Evolutionary conservation across 148 eudicot genomes (phyloP).

Genomic region (Camellia sinensis): DNA sequence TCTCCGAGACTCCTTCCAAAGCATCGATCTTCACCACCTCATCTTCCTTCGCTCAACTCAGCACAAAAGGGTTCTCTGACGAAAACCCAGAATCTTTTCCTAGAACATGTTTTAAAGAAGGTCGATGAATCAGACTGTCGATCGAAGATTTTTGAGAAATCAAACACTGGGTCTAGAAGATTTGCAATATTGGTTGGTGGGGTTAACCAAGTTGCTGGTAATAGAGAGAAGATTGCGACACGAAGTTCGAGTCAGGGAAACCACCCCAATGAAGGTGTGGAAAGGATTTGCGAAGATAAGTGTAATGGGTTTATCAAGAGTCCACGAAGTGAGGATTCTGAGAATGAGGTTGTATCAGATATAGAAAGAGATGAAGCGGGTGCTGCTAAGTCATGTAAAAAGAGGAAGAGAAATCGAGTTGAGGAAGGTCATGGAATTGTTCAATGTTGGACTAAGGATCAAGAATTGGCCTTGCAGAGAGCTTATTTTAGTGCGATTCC

Average conservation of each 20-base stretch:
- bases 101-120: not conserved
- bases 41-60: conserved; percentile 8
- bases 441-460: conserved; percentile 72
- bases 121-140: not conserved
- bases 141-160: conserved; percentile 9
- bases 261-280: too few species aligned
- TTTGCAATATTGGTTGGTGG: conserved; percentile 20
- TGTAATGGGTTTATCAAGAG: too few species aligned
- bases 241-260: too few species aligned
- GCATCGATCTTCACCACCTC: not conserved
- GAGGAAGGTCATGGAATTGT: conserved; percentile 32
- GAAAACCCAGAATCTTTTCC: conserved; percentile 3
- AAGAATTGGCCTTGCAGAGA: conserved; percentile 66
- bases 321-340: too few species aligned
- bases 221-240: too few species aligned
- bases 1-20: conserved; percentile 42
- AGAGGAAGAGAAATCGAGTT: conserved; percentile 54
- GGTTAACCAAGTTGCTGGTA: too few species aligned
- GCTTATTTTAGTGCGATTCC: conserved; percentile 81
- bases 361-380: too few species aligned
- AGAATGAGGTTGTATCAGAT: too few species aligned
- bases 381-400: not conserved
- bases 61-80: conserved; percentile 3
- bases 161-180: conserved; percentile 21
- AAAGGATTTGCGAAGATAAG: too few species aligned